Conservation (phyloP, 1,284 basidiomycete species). For the Mixia osmundae region DNA sequence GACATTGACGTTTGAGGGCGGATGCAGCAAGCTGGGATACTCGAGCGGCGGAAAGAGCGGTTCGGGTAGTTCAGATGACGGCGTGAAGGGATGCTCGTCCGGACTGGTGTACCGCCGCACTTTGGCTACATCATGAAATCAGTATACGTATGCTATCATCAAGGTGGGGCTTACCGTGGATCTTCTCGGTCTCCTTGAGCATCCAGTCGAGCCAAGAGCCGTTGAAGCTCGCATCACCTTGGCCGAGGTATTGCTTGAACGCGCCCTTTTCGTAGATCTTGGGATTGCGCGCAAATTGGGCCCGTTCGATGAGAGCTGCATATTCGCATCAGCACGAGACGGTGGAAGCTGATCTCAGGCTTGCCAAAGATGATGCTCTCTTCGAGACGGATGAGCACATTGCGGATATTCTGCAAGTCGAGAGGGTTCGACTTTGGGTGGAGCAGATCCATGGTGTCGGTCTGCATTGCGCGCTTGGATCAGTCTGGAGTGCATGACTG, state of each 20-base stretch:
- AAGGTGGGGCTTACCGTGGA: slow-evolving; percentile 47
- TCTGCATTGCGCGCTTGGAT: too few species aligned
- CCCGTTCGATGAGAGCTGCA: slow-evolving; percentile 67
- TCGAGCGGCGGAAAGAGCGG: slow-evolving; percentile 55
- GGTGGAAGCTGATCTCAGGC: neutral
- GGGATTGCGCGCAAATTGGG: slow-evolving; percentile 88
- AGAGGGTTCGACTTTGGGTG: too few species aligned
- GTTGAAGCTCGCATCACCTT: slow-evolving; percentile 41
- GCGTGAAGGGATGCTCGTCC: slow-evolving; percentile 90
- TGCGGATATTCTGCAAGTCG: slow-evolving; percentile 40
- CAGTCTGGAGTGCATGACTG: too few species aligned
- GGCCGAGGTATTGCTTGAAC: slow-evolving; percentile 38
- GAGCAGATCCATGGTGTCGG: too few species aligned
- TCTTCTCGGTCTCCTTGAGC: slow-evolving; percentile 73
- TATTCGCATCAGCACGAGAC: neutral
- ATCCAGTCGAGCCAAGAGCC: slow-evolving; percentile 96
- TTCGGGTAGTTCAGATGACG: slow-evolving; percentile 40
- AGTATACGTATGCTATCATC: slow-evolving; percentile 7
- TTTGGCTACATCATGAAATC: slow-evolving; percentile 37
- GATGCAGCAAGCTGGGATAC: slow-evolving; percentile 50
- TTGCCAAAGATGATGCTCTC: slow-evolving; percentile 81
- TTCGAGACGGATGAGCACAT: slow-evolving; percentile 67
- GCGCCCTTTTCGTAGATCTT: slow-evolving; percentile 53
- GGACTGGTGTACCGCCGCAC: slow-evolving; percentile 81
- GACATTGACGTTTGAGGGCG: slow-evolving; percentile 70